Conservation (phyloP, 2,329 filamentous ascomycete genomes). For the Ophiostoma sp. region DNA sequence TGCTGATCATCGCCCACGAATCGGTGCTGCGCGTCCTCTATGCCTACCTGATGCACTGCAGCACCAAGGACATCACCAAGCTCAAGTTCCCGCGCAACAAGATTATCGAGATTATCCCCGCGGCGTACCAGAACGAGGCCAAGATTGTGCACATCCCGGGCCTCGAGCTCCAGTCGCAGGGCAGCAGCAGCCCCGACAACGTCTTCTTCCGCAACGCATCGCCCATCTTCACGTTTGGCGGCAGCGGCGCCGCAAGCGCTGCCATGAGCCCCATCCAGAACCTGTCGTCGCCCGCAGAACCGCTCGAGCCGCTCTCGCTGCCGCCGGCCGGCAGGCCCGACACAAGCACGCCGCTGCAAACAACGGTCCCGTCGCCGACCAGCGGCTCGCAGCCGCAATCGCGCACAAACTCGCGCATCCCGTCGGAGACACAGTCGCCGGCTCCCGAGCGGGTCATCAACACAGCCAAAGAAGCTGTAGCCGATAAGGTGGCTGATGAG, state of each 20-base stretch:
- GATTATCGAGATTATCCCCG: conserved; percentile 97
- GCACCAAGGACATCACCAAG: conserved; percentile 86
- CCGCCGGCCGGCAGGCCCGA: conserved; percentile 22
- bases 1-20: conserved; percentile 98
- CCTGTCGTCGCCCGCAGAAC: conserved; percentile 44
- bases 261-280: conserved; percentile 44
- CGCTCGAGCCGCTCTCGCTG: conserved; percentile 33
- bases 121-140: conserved; percentile 93
- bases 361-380: not conserved
- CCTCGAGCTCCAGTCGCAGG: conserved; percentile 38
- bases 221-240: conserved; percentile 69
- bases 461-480: conserved; percentile 46
- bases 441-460: conserved; percentile 48
- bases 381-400: conserved; percentile 18
- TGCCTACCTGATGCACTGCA: conserved; percentile 97
- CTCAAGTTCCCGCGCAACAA: conserved; percentile 93
- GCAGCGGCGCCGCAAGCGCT: conserved; percentile 58
- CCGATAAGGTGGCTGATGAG: conserved; percentile 50
- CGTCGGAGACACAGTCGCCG: conserved; percentile 18
- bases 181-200: conserved; percentile 26
- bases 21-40: conserved; percentile 96
- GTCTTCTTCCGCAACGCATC: conserved; percentile 59
- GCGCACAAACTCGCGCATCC: conserved; percentile 1
- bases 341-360: not conserved
- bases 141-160: conserved; percentile 81